Conservation (phyloP, 2,329 filamentous ascomycete species). For the Cercospora berteroae region DNA sequence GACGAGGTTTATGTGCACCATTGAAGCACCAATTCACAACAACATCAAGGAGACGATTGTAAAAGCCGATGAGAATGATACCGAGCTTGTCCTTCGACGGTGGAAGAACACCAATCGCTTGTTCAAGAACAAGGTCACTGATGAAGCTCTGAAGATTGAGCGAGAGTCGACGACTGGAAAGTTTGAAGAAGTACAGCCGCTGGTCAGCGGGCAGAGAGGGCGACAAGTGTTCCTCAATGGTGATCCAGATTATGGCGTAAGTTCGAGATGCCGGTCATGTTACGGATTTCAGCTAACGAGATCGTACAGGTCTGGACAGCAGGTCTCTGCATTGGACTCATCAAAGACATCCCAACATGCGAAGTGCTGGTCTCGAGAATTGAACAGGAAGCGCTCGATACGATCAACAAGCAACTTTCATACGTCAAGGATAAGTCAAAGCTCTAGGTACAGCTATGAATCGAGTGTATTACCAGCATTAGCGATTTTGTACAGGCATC, state of each 20-base stretch:
- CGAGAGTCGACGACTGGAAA: conserved; percentile 75
- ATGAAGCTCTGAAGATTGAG: conserved; percentile 78
- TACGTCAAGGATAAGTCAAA: conserved; percentile 21
- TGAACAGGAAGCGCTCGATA: conserved; percentile 45
- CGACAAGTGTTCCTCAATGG: conserved; percentile 87
- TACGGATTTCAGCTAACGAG: conserved; percentile 36
- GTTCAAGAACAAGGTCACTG: conserved; percentile 83
- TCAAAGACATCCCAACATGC: conserved; percentile 50
- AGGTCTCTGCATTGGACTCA: conserved; percentile 75
- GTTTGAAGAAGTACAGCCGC: conserved; percentile 81
- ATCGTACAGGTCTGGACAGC: conserved; percentile 81
- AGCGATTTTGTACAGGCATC: not conserved
- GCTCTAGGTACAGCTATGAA: not conserved
- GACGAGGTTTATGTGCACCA: conserved; percentile 91
- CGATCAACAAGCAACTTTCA: conserved; percentile 37
- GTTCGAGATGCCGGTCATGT: conserved; percentile 37
- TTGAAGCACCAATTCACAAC: conserved; percentile 79
- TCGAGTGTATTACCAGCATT: not conserved
- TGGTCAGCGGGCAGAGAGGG: conserved; percentile 84
- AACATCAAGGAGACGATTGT: conserved; percentile 95
- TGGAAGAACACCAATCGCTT: conserved; percentile 90
- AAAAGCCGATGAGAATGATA: conserved; percentile 81
- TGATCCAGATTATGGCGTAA: conserved; percentile 83
- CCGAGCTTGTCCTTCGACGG: conserved; percentile 75
- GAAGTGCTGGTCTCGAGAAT: conserved; percentile 45